These are phyloP conservation scores for Hypoxylon sp. DNA, from an alignment of 2,329 filamentous ascomycete genomes.

Conservation along the genomic window DNA sequence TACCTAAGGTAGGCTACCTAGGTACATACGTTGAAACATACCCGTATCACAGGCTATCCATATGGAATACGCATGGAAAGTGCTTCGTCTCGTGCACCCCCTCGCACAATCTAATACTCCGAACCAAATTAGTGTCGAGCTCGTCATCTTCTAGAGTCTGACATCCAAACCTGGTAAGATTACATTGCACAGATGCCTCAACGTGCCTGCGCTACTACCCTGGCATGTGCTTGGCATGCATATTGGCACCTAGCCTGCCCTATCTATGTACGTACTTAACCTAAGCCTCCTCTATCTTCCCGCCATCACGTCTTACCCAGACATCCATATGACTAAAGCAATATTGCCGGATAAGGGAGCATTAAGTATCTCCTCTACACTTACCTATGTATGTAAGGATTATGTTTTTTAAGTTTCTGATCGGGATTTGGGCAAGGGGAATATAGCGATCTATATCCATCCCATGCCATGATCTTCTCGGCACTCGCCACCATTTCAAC, in stretches of 20 bases:
- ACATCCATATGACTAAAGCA: background rate
- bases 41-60: background rate
- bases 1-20: too few species aligned
- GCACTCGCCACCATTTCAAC: background rate
- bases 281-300: background rate
- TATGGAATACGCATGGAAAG: background rate
- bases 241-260: background rate
- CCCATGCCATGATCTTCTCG: background rate
- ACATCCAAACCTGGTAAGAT: background rate
- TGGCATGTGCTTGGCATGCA: slow-evolving; percentile 1
- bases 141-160: background rate
- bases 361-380: background rate
- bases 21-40: background rate
- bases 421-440: background rate
- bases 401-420: background rate
- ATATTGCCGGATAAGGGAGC: background rate
- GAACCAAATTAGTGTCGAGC: background rate
- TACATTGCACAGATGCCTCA: background rate
- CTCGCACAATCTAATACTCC: slow-evolving; percentile 4
- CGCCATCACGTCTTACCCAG: background rate
- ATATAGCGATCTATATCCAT: background rate
- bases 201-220: slow-evolving; percentile 1
- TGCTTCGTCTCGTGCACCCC: background rate
- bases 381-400: background rate
- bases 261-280: background rate